A percentile compares a stretch with the other conserved stretches of the same genome.
These are phyloP conservation scores for Trichocomaceae sp. DNA, from an alignment of 2,329 filamentous ascomycete species.

Conservation along the genomic window DNA sequence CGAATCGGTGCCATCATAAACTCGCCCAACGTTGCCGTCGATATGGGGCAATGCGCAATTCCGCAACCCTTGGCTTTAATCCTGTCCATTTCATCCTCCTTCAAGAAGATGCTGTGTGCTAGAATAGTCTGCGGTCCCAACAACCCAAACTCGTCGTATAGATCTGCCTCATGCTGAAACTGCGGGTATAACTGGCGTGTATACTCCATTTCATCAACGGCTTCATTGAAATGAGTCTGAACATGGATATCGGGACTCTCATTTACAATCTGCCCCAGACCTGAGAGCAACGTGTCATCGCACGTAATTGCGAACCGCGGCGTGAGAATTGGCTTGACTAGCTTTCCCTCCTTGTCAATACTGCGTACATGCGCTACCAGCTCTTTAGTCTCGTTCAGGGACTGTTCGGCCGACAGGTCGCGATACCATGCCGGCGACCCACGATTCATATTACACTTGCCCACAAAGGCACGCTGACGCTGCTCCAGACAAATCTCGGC, in stretches of 20 bases:
- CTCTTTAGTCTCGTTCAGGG: conserved; percentile 44
- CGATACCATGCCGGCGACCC: conserved; percentile 47
- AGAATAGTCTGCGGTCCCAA: conserved; percentile 53
- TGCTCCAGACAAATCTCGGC: conserved; percentile 27
- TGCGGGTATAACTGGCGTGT: conserved; percentile 52
- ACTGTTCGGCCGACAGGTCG: conserved; percentile 43
- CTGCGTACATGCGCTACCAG: conserved; percentile 45
- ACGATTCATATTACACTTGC: conserved; percentile 35
- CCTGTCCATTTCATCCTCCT: conserved; percentile 48
- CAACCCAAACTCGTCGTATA: conserved; percentile 53
- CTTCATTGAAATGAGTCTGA: conserved; percentile 64
- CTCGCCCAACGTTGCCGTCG: conserved; percentile 56
- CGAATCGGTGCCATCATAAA: conserved; percentile 55
- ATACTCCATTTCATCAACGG: conserved; percentile 52
- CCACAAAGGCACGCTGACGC: conserved; percentile 32
- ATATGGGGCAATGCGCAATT: conserved; percentile 58
- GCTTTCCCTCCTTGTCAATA: conserved; percentile 39
- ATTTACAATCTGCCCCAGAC: conserved; percentile 50
- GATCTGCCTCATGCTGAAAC: conserved; percentile 52
- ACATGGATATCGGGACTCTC: conserved; percentile 43
- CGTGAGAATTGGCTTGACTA: conserved; percentile 50
- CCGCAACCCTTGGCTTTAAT: conserved; percentile 48
- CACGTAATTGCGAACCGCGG: conserved; percentile 59
- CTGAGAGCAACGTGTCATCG: conserved; percentile 46
- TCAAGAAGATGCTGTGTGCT: conserved; percentile 60